A percentile compares a stretch with the other conserved stretches of the same genome.
Conservation (phyloP, 2,329 filamentous ascomycete genomes). For the Chaetomium olivaceum region DNA sequence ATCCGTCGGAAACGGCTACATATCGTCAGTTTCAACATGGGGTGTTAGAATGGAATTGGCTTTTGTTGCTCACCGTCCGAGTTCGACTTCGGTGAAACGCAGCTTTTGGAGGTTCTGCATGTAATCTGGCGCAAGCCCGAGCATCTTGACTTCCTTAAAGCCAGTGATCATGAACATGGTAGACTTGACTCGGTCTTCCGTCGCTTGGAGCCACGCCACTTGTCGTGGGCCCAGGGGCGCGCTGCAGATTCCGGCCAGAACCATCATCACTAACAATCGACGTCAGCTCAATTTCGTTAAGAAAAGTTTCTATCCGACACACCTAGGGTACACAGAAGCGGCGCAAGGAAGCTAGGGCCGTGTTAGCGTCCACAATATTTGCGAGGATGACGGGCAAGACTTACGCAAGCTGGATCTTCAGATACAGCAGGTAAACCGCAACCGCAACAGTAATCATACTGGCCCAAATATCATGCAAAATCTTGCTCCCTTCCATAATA, state of each 20-base stretch:
- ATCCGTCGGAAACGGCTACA: slow-evolving; percentile 19
- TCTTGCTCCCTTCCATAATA: slow-evolving; percentile 20
- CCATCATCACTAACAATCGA: slow-evolving; percentile 12
- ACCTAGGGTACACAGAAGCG: slow-evolving; percentile 20
- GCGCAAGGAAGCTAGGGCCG: slow-evolving; percentile 11
- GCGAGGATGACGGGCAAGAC: neutral
- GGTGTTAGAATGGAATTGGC: too few species aligned
- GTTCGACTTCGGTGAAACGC: slow-evolving; percentile 10
- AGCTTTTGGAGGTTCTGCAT: slow-evolving; percentile 17
- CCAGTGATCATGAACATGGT: slow-evolving; percentile 22
- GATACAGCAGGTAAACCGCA: slow-evolving; percentile 16
- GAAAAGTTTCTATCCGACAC: neutral
- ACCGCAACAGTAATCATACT: slow-evolving; percentile 17
- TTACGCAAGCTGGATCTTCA: slow-evolving; percentile 21
- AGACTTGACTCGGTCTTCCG: slow-evolving; percentile 19
- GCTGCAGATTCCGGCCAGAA: slow-evolving; percentile 16
- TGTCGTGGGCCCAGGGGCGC: slow-evolving; percentile 16
- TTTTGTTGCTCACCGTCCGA: slow-evolving; percentile 11
- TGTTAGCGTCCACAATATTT: neutral
- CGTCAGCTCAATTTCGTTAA: neutral
- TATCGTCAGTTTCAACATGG: too few species aligned
- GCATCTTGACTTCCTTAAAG: slow-evolving; percentile 22
- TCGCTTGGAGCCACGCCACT: slow-evolving; percentile 19
- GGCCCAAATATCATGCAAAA: slow-evolving; percentile 22
- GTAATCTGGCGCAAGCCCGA: slow-evolving; percentile 16